These are phyloP conservation scores for Whalleya microplaca DNA, from an alignment of 2,329 filamentous ascomycete species.

Conservation along the genomic window DNA sequence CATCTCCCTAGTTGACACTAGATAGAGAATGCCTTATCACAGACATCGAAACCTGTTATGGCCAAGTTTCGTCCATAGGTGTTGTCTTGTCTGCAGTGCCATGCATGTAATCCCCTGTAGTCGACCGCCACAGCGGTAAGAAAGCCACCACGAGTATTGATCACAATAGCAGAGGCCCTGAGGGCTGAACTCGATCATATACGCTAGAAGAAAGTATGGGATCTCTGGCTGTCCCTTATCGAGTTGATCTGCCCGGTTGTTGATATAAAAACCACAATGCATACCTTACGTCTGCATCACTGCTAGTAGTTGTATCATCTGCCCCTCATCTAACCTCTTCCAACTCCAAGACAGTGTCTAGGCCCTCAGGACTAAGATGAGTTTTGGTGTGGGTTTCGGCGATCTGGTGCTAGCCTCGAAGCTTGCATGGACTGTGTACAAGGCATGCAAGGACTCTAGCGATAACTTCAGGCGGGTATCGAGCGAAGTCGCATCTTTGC, in stretches of 20 bases:
- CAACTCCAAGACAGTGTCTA: not conserved
- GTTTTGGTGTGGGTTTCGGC: constrained; percentile 25
- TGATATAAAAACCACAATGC: no score
- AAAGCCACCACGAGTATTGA: no score
- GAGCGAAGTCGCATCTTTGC: constrained; percentile 31
- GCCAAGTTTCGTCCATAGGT: not conserved
- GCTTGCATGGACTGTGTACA: constrained; percentile 33
- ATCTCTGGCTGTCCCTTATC: no score
- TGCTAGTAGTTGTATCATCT: not conserved
- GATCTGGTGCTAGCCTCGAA: constrained; percentile 25
- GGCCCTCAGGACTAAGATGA: constrained; percentile 12
- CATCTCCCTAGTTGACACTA: not conserved
- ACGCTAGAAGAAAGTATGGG: no score
- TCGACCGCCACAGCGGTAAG: no score
- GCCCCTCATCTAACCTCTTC: not conserved
- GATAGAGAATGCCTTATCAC: not conserved
- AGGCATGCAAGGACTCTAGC: constrained; percentile 33
- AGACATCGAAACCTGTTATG: not conserved
- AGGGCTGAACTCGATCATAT: no score
- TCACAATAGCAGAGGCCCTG: no score
- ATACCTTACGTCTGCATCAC: not conserved
- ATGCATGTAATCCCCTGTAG: no score
- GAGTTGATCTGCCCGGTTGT: no score
- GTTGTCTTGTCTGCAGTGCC: not conserved
- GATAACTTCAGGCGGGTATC: constrained; percentile 32